These are phyloP conservation scores for Neurospora africana DNA, from an alignment of 495 filamentous ascomycete species.

Conservation along the genomic window DNA sequence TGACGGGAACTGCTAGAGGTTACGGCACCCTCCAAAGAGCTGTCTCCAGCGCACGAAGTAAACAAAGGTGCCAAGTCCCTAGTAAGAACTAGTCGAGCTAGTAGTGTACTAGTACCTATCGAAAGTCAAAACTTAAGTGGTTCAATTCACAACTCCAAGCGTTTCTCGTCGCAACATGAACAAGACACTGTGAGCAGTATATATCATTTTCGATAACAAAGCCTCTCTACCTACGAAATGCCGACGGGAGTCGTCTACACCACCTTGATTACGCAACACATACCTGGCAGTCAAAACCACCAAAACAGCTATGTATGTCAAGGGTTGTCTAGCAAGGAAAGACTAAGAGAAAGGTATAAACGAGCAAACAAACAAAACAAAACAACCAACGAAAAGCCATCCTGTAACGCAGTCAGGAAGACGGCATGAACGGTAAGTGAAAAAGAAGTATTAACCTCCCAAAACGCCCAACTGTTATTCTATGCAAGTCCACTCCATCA, in stretches of 20 bases:
- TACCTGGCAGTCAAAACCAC: not conserved
- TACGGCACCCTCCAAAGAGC: not conserved
- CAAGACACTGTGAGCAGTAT: not conserved
- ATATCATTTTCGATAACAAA: not conserved
- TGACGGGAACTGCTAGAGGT: too few species aligned
- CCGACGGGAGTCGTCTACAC: not conserved
- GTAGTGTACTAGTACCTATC: too few species aligned
- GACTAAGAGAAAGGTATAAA: constrained; percentile 1
- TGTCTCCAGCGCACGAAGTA: not conserved
- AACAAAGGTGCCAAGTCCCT: not conserved
- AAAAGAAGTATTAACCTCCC: not conserved
- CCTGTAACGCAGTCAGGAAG: not conserved
- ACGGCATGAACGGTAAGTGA: not conserved
- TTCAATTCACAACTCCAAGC: not conserved
- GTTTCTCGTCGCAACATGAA: not conserved
- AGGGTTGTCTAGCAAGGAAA: not conserved
- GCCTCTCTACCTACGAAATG: not conserved
- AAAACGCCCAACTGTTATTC: not conserved
- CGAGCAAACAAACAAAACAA: not conserved
- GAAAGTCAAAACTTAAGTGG: not conserved
- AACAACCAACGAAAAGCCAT: not conserved
- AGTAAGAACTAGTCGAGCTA: not conserved
- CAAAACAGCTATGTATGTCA: not conserved
- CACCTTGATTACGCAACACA: not conserved
- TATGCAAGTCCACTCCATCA: not conserved